Base-by-base conservation (phyloP, 305 asterid genomes). In the Fraxinus nigra region DNA sequence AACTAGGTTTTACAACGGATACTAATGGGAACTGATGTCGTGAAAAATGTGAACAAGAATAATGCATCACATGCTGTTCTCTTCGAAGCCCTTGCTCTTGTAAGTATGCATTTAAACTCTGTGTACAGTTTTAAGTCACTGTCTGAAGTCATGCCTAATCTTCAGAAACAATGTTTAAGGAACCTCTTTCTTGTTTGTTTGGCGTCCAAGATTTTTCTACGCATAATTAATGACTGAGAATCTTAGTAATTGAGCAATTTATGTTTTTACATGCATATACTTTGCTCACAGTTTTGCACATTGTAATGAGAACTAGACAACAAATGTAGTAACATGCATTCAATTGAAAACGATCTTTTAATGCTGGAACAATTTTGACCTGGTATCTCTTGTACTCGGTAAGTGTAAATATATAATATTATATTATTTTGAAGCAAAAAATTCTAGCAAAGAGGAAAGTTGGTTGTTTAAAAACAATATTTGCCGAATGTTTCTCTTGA, bases 51-150 rank as follows among this genome's bases (percentile, higher is more conserved):
- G 86, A 97, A 97, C 92, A 97, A 97, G 92, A 97, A 97, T 86
- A 97, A 97, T 87, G 99, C 99, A 78, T 97, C 99, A 32, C 99
- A 97, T 89, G 99, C 98, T 83, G 99, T 97, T 85, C 97, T 97
- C 81, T 97, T 97, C 81, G 99, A 97, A 90, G 98, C 99, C 81
- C 99, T 97, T 91, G 95, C 98, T 76, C 98, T 97, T 82, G 99
- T 97, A 91, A 93, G 98, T 92, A 81, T 83, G 38, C 51, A n/a
- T 37, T 70, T 30, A 26, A 26, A 51, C 72, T 72, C 46, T 35
- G 28, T 80, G 38, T 46, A 63, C 38, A 26, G 48, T 30, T 30
- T 51, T 51, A 77, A 54, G 43, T 54, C 51, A 35, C 35, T 46
- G 35, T 65, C 35, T 26, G 35, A 65, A 26, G 73, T 65, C 34